phyloP scores from a whole-genome alignment of 2,329 filamentous ascomycete species.

The Emmonsia crescens region DNA sequence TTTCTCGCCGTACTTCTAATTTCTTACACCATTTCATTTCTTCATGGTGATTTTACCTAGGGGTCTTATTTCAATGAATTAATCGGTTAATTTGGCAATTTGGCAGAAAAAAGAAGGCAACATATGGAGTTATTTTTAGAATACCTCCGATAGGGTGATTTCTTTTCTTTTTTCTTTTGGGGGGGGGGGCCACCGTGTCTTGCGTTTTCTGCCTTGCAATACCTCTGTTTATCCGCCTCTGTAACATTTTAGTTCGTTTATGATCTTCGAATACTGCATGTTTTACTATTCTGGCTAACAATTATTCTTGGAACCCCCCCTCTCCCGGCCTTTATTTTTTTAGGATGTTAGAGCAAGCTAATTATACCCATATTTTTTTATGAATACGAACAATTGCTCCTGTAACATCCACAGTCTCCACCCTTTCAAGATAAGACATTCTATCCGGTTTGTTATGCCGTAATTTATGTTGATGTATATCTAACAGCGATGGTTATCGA shows the following conservation, averaged over 20 bases:
- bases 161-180: not conserved
- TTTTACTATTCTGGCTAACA: not conserved
- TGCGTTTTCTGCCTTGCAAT: not conserved
- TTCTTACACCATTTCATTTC: not conserved
- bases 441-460: not conserved
- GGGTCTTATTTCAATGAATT: not conserved
- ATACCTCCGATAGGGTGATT: not conserved
- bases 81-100: not conserved
- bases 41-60: not conserved
- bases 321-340: no score
- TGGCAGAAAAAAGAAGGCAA: not conserved
- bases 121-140: not conserved
- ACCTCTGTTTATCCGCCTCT: not conserved
- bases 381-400: not conserved
- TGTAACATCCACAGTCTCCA: not conserved
- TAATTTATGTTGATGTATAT: not conserved
- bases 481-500: not conserved
- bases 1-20: not conserved
- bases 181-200: not conserved
- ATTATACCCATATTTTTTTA: no score
- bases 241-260: not conserved
- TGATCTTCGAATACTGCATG: not conserved
- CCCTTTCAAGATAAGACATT: not conserved
- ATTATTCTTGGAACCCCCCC: not conserved
- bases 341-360: no score